Conservation (phyloP, 2,329 filamentous ascomycete species). For the Blumeriella jaapii region DNA sequence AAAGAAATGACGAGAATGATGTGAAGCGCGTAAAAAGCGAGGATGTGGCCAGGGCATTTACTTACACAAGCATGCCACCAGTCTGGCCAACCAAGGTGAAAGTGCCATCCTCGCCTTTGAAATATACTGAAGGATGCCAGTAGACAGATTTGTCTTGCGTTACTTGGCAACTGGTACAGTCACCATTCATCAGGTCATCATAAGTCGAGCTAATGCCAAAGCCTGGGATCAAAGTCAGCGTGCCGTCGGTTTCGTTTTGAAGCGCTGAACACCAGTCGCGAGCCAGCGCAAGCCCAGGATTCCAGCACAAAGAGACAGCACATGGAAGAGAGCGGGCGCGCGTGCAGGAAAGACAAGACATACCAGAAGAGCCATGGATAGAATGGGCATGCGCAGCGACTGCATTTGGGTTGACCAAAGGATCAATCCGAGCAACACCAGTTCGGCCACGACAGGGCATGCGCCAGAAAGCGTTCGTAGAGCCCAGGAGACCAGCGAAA, state of each 20-base stretch:
- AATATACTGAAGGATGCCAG: slow-evolving; percentile 53
- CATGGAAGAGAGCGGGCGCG: background rate
- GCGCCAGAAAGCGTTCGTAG: slow-evolving; percentile 65
- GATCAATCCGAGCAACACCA: slow-evolving; percentile 65
- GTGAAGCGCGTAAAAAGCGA: background rate
- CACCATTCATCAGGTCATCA: slow-evolving; percentile 43
- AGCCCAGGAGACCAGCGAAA: background rate
- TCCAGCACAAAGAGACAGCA: background rate
- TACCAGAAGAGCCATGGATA: slow-evolving; percentile 67
- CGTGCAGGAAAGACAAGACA: slow-evolving; percentile 26
- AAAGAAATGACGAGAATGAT: background rate
- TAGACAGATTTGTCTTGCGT: slow-evolving; percentile 53
- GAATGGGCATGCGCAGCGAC: slow-evolving; percentile 59
- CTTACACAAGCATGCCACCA: slow-evolving; percentile 78
- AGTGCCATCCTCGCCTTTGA: slow-evolving; percentile 29
- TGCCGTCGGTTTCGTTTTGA: background rate
- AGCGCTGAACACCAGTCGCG: background rate
- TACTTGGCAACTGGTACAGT: slow-evolving; percentile 56
- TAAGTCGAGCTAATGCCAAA: slow-evolving; percentile 49
- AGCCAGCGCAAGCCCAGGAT: background rate
- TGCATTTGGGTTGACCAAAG: slow-evolving; percentile 52
- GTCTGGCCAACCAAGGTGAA: slow-evolving; percentile 57
- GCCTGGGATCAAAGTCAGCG: slow-evolving; percentile 34
- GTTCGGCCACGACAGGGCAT: slow-evolving; percentile 68
- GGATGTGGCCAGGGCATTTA: slow-evolving; percentile 22